A percentile compares a stretch with the other conserved stretches of the same genome.
phyloP scores from a whole-genome alignment of 345 rosid genomes.

The Eucalyptus camaldulensis region DNA sequence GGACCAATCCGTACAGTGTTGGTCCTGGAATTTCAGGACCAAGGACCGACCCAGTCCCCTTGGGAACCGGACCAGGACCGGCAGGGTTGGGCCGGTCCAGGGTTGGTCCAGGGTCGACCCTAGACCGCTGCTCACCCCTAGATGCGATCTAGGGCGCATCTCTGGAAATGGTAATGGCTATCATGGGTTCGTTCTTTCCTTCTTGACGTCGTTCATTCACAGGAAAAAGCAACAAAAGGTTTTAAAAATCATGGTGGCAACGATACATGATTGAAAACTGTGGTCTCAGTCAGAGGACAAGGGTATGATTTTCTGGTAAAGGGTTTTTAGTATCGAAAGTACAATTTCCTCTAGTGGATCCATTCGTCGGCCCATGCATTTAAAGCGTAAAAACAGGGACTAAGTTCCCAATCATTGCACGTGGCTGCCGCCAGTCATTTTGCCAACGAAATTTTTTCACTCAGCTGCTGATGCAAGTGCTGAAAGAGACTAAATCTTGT shows the following conservation, averaged over 20 bases:
- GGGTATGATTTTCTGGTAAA: neutral
- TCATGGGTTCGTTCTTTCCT: neutral
- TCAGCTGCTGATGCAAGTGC: neutral
- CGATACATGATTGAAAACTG: neutral
- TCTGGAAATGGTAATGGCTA: neutral
- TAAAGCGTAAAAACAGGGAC: neutral
- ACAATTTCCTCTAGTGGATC: neutral
- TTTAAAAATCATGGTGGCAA: neutral
- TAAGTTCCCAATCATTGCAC: neutral
- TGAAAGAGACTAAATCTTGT: neutral
- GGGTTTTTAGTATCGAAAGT: neutral
- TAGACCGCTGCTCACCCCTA: too few species aligned
- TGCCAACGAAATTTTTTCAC: neutral
- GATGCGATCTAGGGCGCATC: neutral
- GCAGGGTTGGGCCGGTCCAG: too few species aligned
- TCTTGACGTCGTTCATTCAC: neutral
- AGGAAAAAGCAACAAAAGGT: neutral
- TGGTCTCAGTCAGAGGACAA: neutral
- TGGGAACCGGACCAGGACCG: too few species aligned
- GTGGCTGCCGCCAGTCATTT: neutral
- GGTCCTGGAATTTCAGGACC: too few species aligned
- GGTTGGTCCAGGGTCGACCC: too few species aligned
- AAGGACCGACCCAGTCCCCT: too few species aligned
- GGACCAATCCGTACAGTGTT: too few species aligned
- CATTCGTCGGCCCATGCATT: neutral